These are phyloP conservation scores for Nicotiana tabacum DNA, from an alignment of 257 asterid genomes.

Conservation along the genomic window DNA sequence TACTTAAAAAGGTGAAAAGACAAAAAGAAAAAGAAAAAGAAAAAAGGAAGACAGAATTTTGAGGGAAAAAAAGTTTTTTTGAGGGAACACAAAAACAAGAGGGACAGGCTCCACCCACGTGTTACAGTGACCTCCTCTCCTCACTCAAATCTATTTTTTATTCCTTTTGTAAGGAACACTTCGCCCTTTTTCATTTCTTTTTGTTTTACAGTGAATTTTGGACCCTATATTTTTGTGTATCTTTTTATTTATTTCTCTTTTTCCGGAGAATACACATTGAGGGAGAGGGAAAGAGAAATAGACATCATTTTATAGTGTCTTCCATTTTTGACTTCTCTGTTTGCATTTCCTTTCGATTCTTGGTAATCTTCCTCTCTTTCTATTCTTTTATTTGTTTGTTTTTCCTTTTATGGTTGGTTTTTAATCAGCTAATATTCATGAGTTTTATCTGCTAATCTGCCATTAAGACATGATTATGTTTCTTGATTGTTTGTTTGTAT, in stretches of 20 bases:
- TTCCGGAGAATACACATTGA: background rate
- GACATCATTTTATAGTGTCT: background rate
- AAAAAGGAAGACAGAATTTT: background rate
- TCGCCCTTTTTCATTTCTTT: background rate
- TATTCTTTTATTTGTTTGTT: background rate
- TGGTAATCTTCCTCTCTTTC: background rate
- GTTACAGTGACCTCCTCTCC: background rate
- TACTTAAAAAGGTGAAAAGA: background rate
- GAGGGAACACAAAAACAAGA: background rate
- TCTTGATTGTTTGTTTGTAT: background rate
- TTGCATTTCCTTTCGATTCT: background rate
- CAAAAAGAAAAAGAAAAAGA: background rate
- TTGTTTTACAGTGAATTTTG: constrained; percentile 8
- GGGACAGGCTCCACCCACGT: constrained; percentile 10
- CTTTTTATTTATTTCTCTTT: background rate
- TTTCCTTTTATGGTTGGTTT: background rate
- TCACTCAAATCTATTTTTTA: background rate
- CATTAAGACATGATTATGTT: background rate
- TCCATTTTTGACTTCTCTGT: background rate
- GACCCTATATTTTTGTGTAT: constrained; percentile 3
- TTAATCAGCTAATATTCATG: background rate
- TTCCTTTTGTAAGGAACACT: background rate
- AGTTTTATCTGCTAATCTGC: background rate
- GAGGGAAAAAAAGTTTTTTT: background rate
- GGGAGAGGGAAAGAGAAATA: background rate